These are phyloP conservation scores for Drosera capensis DNA, from an alignment of 148 eudicot genomes.

Conservation along the genomic window DNA sequence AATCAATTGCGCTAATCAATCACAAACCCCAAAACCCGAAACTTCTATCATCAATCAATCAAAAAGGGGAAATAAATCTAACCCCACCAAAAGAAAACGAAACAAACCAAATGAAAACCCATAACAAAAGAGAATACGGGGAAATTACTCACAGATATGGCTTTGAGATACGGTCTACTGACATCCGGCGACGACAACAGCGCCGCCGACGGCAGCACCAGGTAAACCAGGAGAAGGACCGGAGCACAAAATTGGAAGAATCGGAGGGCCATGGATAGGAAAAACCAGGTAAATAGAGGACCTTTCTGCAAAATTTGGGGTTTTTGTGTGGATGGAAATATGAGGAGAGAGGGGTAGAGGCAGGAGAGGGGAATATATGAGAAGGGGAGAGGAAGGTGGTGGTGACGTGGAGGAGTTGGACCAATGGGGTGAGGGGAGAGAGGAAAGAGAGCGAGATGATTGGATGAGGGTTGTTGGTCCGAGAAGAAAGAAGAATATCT, in stretches of 20 bases:
- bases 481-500: background rate
- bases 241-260: constrained; percentile 6
- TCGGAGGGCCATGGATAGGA: constrained; percentile 12
- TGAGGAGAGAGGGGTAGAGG: background rate
- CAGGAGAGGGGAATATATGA: background rate
- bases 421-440: background rate
- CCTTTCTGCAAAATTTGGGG: too few relatives aligned
- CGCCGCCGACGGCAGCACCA: constrained; percentile 15
- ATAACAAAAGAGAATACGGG: background rate
- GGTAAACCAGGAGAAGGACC: constrained; percentile 7
- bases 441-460: background rate
- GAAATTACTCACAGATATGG: constrained; percentile 31
- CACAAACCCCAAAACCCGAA: too few relatives aligned
- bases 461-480: background rate
- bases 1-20: too few relatives aligned
- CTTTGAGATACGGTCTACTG: constrained; percentile 31
- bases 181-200: constrained; percentile 23
- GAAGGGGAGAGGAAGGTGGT: background rate
- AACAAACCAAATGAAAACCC: background rate
- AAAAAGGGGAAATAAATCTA: background rate
- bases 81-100: background rate
- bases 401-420: background rate
- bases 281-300: background rate
- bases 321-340: too few relatives aligned
- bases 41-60: too few relatives aligned